Conservation (phyloP, 2,329 filamentous ascomycete genomes). For the Colletotrichum chlorophyti region DNA sequence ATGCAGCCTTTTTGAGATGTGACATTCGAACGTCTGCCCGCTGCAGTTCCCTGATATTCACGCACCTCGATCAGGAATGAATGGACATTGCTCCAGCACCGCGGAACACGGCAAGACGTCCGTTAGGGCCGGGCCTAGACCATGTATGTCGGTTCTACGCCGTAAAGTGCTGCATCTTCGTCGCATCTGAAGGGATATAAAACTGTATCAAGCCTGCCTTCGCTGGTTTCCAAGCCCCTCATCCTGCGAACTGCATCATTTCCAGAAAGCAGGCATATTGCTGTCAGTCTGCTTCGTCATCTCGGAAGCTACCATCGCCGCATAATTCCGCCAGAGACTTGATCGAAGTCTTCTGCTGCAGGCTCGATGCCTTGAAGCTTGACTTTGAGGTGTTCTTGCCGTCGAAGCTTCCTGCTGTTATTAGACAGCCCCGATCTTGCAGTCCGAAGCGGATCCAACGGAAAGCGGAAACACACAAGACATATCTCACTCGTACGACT, state of each 20-base stretch:
- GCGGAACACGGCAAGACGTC: constrained; percentile 21
- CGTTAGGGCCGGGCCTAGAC: neutral
- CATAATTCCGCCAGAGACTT: neutral
- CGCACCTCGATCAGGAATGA: neutral
- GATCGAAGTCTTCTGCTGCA: neutral
- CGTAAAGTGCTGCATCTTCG: neutral
- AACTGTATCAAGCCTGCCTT: no score
- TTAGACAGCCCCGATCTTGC: constrained; percentile 29
- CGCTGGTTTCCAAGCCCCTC: neutral
- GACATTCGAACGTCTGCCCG: neutral
- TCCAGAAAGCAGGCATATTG: no score
- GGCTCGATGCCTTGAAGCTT: constrained; percentile 26
- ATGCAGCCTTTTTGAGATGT: constrained; percentile 18
- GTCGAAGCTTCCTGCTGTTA: constrained; percentile 30
- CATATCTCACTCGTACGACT: neutral
- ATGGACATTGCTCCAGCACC: constrained; percentile 16
- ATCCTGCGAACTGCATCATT: no score
- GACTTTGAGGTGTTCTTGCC: neutral
- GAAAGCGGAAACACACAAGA: neutral
- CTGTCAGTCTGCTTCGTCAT: neutral
- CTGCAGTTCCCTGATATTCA: neutral
- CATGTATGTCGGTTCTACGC: neutral
- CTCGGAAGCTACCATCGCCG: neutral
- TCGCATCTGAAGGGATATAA: neutral
- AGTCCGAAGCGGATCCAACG: constrained; percentile 24